Percentiles rank a stretch among this genome's conserved stretches.
phyloP scores from a whole-genome alignment of 176 grass and related monocot species.

The Poa pratensis region DNA sequence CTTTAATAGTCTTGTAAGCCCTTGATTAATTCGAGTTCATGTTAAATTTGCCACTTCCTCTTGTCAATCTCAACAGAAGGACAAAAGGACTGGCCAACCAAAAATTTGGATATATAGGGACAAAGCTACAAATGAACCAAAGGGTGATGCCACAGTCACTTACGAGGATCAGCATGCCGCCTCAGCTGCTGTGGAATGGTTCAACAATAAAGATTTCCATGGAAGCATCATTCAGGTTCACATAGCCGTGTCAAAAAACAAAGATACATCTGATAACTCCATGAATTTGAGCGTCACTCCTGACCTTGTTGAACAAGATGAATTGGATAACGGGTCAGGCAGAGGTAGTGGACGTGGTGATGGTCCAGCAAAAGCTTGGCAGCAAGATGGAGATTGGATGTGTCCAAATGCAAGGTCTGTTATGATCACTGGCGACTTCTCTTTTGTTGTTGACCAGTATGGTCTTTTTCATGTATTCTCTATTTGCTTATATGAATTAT shows the following conservation, averaged over 20 bases:
- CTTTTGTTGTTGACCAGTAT: conserved; percentile 38
- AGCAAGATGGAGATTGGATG: conserved; percentile 98
- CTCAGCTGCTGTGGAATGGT: conserved; percentile 93
- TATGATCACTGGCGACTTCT: conserved; percentile 79
- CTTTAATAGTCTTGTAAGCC: conserved; percentile 1
- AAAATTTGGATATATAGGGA: conserved; percentile 98
- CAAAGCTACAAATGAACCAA: conserved; percentile 89
- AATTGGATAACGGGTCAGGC: conserved; percentile 44
- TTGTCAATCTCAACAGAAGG: conserved; percentile 65
- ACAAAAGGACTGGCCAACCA: conserved; percentile 86
- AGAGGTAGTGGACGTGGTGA: conserved; percentile 65
- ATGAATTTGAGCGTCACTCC: conserved; percentile 37
- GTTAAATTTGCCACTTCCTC: neutral
- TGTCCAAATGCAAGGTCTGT: conserved; percentile 99
- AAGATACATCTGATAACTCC: conserved; percentile 53
- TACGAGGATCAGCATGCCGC: conserved; percentile 98
- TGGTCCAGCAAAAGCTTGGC: conserved; percentile 76
- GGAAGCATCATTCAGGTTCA: conserved; percentile 79
- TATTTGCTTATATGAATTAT: conserved; percentile 47
- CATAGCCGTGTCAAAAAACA: conserved; percentile 86
- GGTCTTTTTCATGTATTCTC: conserved; percentile 1
- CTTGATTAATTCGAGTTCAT: neutral
- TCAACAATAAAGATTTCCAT: conserved; percentile 96
- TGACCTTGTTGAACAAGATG: conserved; percentile 52
- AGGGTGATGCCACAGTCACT: conserved; percentile 92